Percentiles rank a stretch among this genome's conserved stretches.
phyloP scores from a whole-genome alignment of 225 moss, liverwort and hornwort species.

The Neckera pumila region DNA sequence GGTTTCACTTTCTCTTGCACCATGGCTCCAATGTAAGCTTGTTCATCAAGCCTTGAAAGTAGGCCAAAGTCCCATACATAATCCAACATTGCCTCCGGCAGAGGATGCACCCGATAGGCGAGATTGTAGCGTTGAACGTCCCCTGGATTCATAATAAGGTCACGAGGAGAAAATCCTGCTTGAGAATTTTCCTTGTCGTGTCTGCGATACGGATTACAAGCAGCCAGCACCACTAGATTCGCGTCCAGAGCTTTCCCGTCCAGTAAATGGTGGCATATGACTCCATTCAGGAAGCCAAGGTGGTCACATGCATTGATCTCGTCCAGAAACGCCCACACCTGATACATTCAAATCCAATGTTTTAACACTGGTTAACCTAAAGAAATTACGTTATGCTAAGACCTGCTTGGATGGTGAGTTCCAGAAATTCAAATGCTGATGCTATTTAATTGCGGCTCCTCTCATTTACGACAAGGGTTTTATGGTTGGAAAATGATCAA shows the following conservation, averaged over 20 bases:
- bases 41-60: constrained; percentile 33
- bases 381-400: background rate
- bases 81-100: constrained; percentile 52
- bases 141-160: constrained; percentile 21
- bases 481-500: background rate
- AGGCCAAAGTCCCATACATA: constrained; percentile 60
- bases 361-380: background rate
- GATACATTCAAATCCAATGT: background rate
- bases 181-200: constrained; percentile 31
- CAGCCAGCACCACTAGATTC: constrained; percentile 36
- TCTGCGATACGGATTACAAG: constrained; percentile 48
- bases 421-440: background rate
- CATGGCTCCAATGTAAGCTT: constrained; percentile 42
- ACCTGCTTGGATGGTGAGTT: background rate
- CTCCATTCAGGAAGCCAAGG: constrained; percentile 42
- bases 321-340: constrained; percentile 60
- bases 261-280: constrained; percentile 40
- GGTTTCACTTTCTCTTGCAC: background rate
- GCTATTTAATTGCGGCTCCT: background rate
- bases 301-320: constrained; percentile 62
- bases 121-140: constrained; percentile 24
- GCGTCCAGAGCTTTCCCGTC: constrained; percentile 20
- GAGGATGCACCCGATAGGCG: constrained; percentile 45
- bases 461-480: background rate
- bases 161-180: constrained; percentile 42